Conservation (phyloP, 495 filamentous ascomycete species). For the Penicillium pancosmium region DNA sequence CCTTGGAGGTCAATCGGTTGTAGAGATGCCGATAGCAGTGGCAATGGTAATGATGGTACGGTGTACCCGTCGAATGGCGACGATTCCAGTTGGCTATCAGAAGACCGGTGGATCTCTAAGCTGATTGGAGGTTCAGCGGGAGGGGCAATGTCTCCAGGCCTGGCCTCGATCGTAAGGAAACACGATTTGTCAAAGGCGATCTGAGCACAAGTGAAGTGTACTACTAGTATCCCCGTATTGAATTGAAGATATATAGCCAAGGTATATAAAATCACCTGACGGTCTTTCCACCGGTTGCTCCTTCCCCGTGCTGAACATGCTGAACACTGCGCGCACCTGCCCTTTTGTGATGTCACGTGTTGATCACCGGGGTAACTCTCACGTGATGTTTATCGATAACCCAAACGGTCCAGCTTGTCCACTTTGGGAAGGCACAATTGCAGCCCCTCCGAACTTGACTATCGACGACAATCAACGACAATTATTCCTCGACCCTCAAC, state of each 20-base stretch:
- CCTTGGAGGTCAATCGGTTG: neutral
- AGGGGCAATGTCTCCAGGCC: neutral
- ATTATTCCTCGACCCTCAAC: conserved; percentile 2
- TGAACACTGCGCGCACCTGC: neutral
- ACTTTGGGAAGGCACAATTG: conserved; percentile 12
- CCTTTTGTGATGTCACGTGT: conserved; percentile 29
- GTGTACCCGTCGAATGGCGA: conserved; percentile 2
- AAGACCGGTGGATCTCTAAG: conserved; percentile 9
- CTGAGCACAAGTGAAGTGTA: no score
- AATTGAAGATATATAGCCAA: no score
- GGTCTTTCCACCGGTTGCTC: neutral
- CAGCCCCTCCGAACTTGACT: conserved; percentile 9
- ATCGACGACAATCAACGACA: conserved; percentile 6
- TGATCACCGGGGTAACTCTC: conserved; percentile 39
- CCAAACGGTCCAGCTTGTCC: conserved; percentile 17
- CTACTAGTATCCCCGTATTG: no score
- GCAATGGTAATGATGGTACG: neutral
- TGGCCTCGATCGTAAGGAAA: neutral
- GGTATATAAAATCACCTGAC: neutral
- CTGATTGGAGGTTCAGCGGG: conserved; percentile 16
- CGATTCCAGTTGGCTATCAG: neutral
- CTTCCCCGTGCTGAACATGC: neutral
- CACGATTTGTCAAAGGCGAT: neutral
- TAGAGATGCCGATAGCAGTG: neutral
- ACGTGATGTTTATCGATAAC: conserved; percentile 51